phyloP scores from a whole-genome alignment of 306 rosid genomes.

The Ormosia emarginata region DNA sequence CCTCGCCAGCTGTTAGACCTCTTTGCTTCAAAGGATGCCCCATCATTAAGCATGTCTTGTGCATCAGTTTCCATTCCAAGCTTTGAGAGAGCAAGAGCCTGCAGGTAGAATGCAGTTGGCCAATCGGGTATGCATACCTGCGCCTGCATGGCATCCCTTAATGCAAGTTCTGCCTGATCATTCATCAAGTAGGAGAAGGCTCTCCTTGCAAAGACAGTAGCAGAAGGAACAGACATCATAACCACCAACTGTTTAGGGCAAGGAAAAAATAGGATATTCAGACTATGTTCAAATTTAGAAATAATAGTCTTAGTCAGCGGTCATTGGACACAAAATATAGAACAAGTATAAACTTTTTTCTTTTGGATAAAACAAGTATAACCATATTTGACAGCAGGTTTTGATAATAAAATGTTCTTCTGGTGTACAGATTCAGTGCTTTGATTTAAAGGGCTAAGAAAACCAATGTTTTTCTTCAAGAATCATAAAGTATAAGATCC shows the following conservation, averaged over 20 bases:
- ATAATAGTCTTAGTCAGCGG: neutral
- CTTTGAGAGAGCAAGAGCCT: conserved; percentile 90
- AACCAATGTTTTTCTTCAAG: neutral
- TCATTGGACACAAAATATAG: neutral
- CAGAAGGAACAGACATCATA: conserved; percentile 81
- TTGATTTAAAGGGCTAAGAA: neutral
- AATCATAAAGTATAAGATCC: neutral
- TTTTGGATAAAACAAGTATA: neutral
- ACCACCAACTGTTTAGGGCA: conserved; percentile 58
- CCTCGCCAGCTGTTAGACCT: conserved; percentile 81
- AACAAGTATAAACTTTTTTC: neutral
- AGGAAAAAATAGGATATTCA: neutral
- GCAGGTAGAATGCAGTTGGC: conserved; percentile 95
- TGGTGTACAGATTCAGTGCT: neutral
- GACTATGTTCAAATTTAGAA: neutral
- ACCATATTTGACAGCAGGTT: neutral
- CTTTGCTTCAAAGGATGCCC: conserved; percentile 78
- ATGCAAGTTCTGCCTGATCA: conserved; percentile 76
- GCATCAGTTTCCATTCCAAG: conserved; percentile 98
- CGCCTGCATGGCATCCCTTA: conserved; percentile 94
- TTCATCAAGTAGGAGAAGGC: conserved; percentile 86
- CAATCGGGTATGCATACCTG: conserved; percentile 96
- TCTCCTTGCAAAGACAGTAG: conserved; percentile 83
- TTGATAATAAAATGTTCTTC: neutral
- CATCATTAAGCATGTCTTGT: conserved; percentile 93